Evolutionary conservation across 345 rosid species (phyloP), one percentile per base, ranked within the genome.

Genomic region (Eutrema yunnanense): DNA sequence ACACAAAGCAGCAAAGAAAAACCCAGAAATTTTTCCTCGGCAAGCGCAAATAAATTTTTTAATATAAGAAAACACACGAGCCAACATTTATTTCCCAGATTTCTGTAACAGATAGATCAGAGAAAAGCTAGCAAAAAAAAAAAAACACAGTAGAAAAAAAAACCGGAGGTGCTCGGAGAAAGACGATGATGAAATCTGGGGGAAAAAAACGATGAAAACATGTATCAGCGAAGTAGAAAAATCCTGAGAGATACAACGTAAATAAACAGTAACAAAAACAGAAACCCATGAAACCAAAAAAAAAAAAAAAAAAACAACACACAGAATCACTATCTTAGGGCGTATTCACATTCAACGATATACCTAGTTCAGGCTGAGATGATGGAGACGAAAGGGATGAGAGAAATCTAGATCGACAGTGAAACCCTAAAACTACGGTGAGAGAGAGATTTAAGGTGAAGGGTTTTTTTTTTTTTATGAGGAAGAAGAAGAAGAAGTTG

Each of bases 1-100:
- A 36, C 12, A 26, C 50, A n/a, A 6, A 38, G 19, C 32, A 48
- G 33, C 22, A 3, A 16, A 32, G 42, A 43, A 8, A 30, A 54
- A 16, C 62, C 40, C 72, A 68, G 53, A 33, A 11, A 5, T 0
- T 19, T 68, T 55, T 55, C 73, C 73, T 68, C 54, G 54, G 54
- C 19, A 32, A 33, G 5, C 4, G 1, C 54, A 55, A 54, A 68
- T 8, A 4, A 2, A 4, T n/a, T n/a, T n/a, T 53, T 41, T 9
- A 41, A 16, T 14, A 30, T 13, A 9, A 29, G 6, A 16, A 11
- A 30, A 14, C 6, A 32, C 53, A 43, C n/a, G 22, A 34, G 71
- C 52, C 52, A 54, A 30, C 43, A 33, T 56, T 44, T 57, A 12
- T 8, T 27, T 3, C 9, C 47, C 47, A 69, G 38, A 36, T 57